These are phyloP conservation scores for Fusarium robinianum DNA, from an alignment of 2,329 filamentous ascomycete genomes.

Conservation along the genomic window DNA sequence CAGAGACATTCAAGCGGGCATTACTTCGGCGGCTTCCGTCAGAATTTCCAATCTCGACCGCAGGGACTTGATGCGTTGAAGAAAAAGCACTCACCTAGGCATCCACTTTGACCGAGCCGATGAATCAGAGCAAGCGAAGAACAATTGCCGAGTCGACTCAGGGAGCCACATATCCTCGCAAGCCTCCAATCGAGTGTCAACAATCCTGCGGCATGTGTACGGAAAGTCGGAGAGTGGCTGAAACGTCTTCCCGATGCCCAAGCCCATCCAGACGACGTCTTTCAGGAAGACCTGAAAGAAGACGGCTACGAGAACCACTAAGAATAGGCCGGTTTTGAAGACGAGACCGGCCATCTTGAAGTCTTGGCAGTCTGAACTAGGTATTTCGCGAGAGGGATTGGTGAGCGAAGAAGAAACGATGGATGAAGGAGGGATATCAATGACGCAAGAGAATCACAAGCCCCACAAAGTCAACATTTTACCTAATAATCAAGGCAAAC, in stretches of 20 bases:
- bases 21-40: conserved; percentile 15
- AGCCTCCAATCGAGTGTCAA: conserved; percentile 22
- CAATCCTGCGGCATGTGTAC: conserved; percentile 33
- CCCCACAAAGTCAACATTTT: no score
- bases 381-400: no score
- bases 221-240: conserved; percentile 33
- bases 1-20: conserved; percentile 34
- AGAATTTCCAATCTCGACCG: background rate
- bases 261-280: conserved; percentile 26
- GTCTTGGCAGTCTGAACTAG: no score
- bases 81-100: conserved; percentile 18
- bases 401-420: no score
- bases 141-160: conserved; percentile 27
- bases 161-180: conserved; percentile 38
- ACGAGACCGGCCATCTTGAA: conserved; percentile 14
- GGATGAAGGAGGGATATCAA: background rate
- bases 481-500: no score
- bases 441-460: no score
- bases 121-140: conserved; percentile 33
- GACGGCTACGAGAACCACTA: conserved; percentile 13
- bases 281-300: conserved; percentile 34
- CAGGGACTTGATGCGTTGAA: accelerated
- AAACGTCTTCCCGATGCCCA: conserved; percentile 26
- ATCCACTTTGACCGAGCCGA: conserved; percentile 22
- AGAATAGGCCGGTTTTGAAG: conserved; percentile 23